Conservation (phyloP, 2,329 filamentous ascomycete species). For the Parascedosporium putredinis region DNA sequence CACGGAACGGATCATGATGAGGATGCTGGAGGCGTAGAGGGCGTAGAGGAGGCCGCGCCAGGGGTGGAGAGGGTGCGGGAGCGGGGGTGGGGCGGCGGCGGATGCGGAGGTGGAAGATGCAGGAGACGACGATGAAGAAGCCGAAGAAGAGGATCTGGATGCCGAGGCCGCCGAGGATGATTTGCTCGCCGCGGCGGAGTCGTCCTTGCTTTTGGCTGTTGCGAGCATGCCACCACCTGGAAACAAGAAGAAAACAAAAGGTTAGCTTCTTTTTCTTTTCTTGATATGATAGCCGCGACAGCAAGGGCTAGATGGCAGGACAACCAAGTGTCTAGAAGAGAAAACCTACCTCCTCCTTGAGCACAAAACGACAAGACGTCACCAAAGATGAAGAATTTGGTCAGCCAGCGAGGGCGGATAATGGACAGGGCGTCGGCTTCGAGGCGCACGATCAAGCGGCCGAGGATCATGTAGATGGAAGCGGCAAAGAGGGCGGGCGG, state of each 20-base stretch:
- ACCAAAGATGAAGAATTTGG: slow-evolving; percentile 38
- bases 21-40: slow-evolving; percentile 18
- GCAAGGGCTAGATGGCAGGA: too few relatives aligned
- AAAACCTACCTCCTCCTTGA: slow-evolving; percentile 17
- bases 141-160: slow-evolving; percentile 45
- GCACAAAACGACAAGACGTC: slow-evolving; percentile 36
- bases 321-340: too few relatives aligned
- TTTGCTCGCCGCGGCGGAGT: slow-evolving; percentile 27
- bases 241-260: too few relatives aligned
- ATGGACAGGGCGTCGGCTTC: slow-evolving; percentile 29
- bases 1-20: slow-evolving; percentile 31
- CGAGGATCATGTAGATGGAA: slow-evolving; percentile 36
- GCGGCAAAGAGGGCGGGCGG: slow-evolving; percentile 33
- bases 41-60: slow-evolving; percentile 20
- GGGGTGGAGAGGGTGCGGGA: slow-evolving; percentile 17
- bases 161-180: slow-evolving; percentile 41
- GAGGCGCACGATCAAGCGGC: slow-evolving; percentile 26
- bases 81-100: slow-evolving; percentile 12
- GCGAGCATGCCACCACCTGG: slow-evolving; percentile 18
- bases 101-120: slow-evolving; percentile 32
- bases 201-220: slow-evolving; percentile 15
- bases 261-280: too few relatives aligned
- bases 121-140: slow-evolving; percentile 38
- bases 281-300: too few relatives aligned
- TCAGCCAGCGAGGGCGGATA: slow-evolving; percentile 33